Percentiles rank a stretch among this genome's conserved stretches.
Conservation (phyloP, 805 yeast species). For the Yarrowia alimentaria region DNA sequence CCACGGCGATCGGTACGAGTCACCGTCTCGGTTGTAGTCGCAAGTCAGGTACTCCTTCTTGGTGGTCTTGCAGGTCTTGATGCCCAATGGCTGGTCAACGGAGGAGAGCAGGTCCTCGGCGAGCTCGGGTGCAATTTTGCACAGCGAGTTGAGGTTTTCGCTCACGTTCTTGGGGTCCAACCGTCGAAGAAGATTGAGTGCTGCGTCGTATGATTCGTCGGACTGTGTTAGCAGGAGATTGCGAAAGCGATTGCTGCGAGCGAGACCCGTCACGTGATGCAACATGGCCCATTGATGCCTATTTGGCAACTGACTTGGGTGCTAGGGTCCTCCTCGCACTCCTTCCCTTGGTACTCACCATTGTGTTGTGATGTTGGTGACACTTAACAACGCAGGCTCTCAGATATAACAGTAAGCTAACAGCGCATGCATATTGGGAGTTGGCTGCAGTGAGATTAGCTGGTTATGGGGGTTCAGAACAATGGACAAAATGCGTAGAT, state of each 20-base stretch:
- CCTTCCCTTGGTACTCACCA: constrained; percentile 16
- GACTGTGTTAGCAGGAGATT: constrained; percentile 21
- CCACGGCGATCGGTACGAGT: constrained; percentile 90
- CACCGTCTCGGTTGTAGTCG: constrained; percentile 95
- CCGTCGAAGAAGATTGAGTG: constrained; percentile 73
- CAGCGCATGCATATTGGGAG: constrained; percentile 26
- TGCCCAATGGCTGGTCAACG: constrained; percentile 78
- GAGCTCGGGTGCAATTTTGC: constrained; percentile 59
- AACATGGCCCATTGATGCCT: no score
- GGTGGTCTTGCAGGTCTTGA: constrained; percentile 49
- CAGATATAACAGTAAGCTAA: background rate
- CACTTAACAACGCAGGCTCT: background rate
- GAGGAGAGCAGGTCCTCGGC: constrained; percentile 86
- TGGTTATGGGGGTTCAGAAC: no score
- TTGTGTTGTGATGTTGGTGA: constrained; percentile 7
- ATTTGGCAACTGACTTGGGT: no score
- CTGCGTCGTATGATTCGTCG: constrained; percentile 66
- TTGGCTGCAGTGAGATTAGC: no score
- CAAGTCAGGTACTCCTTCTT: constrained; percentile 71
- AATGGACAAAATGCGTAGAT: no score
- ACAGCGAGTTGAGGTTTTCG: constrained; percentile 46
- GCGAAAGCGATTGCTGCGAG: no score
- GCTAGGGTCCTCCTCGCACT: no score
- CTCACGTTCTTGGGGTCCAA: constrained; percentile 64
- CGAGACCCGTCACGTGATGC: background rate